Conservation (phyloP, 2,329 filamentous ascomycete species). For the Ceratocystis diversiconidia region DNA sequence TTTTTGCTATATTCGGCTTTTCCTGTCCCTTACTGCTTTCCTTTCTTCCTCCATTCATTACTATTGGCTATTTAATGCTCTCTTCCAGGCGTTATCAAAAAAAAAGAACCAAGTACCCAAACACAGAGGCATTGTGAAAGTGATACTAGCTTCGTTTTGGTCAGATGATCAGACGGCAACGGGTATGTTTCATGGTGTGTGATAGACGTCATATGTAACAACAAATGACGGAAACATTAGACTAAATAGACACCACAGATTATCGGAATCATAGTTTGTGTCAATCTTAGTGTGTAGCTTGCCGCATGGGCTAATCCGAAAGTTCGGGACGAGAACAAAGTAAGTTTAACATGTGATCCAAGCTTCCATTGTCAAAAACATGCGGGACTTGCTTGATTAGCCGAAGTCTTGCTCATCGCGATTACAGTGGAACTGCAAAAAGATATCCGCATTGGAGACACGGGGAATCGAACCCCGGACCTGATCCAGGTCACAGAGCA, state of each 20-base stretch:
- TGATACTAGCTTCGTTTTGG: neutral
- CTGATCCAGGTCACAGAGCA: slow-evolving; percentile 10
- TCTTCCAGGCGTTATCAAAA: neutral
- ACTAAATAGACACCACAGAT: no score
- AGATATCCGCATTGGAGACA: neutral
- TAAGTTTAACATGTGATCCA: neutral
- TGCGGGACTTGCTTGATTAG: neutral
- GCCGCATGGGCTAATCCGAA: no score
- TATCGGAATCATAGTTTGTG: neutral
- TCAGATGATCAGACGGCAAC: neutral
- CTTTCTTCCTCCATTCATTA: neutral
- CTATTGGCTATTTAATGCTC: neutral
- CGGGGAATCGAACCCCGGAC: slow-evolving; percentile 17
- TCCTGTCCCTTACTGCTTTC: neutral
- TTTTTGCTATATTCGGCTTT: neutral
- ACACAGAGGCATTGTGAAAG: neutral
- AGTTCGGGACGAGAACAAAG: no score
- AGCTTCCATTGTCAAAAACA: neutral
- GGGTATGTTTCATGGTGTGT: neutral
- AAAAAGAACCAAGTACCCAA: neutral
- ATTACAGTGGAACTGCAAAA: neutral
- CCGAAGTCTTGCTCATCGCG: neutral
- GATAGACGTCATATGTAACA: neutral
- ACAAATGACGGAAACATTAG: neutral
- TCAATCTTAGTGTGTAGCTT: neutral